A percentile compares a stretch with the other conserved stretches of the same genome.
Evolutionary conservation across 148 eudicot species (phyloP).

Genomic region (Pouteria glomerata): DNA sequence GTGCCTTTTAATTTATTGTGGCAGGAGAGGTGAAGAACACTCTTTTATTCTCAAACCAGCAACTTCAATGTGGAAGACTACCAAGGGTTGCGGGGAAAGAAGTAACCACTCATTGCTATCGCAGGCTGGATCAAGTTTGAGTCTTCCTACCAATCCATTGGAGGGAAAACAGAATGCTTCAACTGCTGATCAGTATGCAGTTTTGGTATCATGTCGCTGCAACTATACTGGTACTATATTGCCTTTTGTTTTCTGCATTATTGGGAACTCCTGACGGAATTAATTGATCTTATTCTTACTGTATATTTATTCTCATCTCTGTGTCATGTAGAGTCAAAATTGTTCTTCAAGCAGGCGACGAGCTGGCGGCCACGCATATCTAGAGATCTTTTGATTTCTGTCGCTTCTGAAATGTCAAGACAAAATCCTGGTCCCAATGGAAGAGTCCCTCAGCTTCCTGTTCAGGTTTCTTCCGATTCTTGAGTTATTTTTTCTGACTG

Average conservation of each 20-base stretch:
- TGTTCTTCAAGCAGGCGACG: slow-evolving; percentile 88
- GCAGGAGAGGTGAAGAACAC: slow-evolving; percentile 99
- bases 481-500: not conserved
- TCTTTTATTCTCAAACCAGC: slow-evolving; percentile 94
- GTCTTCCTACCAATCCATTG: slow-evolving; percentile 28
- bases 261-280: not conserved
- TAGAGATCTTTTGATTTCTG: slow-evolving; percentile 90
- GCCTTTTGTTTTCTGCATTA: not conserved
- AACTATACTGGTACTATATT: slow-evolving; percentile 73
- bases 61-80: slow-evolving; percentile 42
- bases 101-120: slow-evolving; percentile 24
- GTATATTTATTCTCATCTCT: not conserved
- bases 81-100: slow-evolving; percentile 34
- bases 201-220: slow-evolving; percentile 88
- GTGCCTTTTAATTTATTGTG: slow-evolving; percentile 14
- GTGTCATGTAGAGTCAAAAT: slow-evolving; percentile 57
- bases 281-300: slow-evolving; percentile 3
- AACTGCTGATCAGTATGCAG: slow-evolving; percentile 61
- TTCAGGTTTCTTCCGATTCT: slow-evolving; percentile 57
- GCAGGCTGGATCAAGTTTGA: slow-evolving; percentile 43
- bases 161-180: slow-evolving; percentile 41
- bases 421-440: slow-evolving; percentile 47
- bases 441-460: slow-evolving; percentile 59
- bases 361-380: slow-evolving; percentile 84
- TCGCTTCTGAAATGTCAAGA: slow-evolving; percentile 85